Evolutionary conservation across 2,329 filamentous ascomycete species (phyloP).

Genomic region (Penicillium thymicola): DNA sequence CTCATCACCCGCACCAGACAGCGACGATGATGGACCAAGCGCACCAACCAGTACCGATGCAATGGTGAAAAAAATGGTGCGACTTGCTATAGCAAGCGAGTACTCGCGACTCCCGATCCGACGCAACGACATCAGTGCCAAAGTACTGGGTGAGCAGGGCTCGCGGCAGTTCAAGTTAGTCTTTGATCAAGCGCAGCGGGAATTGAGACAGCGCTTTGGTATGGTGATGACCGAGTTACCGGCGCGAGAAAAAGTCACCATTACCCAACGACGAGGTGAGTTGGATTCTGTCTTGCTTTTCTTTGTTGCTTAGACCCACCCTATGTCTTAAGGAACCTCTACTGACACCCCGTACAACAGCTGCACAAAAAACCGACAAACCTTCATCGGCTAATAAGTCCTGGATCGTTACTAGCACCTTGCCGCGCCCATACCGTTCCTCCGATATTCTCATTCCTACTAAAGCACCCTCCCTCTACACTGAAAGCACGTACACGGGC

Average conservation of each 20-base stretch:
- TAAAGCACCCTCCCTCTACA: conserved; percentile 59
- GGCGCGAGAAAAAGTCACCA: conserved; percentile 71
- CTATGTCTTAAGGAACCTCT: not conserved
- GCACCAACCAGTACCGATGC: conserved; percentile 33
- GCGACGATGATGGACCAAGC: conserved; percentile 17
- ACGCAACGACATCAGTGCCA: conserved; percentile 56
- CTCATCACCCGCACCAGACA: conserved; percentile 8
- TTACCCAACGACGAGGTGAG: conserved; percentile 73
- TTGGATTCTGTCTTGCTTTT: conserved; percentile 9
- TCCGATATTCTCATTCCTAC: conserved; percentile 67
- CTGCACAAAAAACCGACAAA: conserved; percentile 48
- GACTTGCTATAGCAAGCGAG: conserved; percentile 59
- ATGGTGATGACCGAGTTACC: conserved; percentile 89
- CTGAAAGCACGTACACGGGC: conserved; percentile 76
- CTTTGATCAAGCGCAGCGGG: conserved; percentile 71
- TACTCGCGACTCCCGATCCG: conserved; percentile 58
- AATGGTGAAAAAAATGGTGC: conserved; percentile 60
- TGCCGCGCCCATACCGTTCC: conserved; percentile 66
- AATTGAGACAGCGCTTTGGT: conserved; percentile 73
- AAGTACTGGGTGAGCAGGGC: conserved; percentile 68
- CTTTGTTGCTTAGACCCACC: not conserved
- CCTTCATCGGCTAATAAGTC: conserved; percentile 56
- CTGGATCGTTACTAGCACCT: conserved; percentile 72
- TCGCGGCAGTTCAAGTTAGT: conserved; percentile 70
- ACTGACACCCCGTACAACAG: conserved; percentile 26